A percentile compares a stretch with the other conserved stretches of the same genome.
Evolutionary conservation across 768 basidiomycete genomes (phyloP).

Genomic region (Serpula lacrymans): DNA sequence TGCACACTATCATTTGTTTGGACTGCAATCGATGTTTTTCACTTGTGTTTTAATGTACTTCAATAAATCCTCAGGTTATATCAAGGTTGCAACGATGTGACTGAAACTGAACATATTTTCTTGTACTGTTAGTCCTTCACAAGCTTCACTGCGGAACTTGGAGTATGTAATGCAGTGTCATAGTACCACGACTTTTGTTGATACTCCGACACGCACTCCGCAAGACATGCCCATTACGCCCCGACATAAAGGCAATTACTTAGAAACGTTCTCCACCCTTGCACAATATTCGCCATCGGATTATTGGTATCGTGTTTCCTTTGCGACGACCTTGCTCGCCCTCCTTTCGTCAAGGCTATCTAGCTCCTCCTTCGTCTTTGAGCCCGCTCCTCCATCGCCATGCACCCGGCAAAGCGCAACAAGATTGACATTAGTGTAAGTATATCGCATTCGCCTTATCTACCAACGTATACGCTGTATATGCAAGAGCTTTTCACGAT

Average conservation of each 20-base stretch:
- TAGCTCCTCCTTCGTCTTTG: constrained; percentile 17
- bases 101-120: no score
- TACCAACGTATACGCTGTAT: not conserved
- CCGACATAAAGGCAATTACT: constrained; percentile 5
- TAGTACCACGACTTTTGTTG: no score
- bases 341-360: constrained; percentile 13
- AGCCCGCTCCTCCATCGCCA: constrained; percentile 28
- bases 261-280: constrained; percentile 9
- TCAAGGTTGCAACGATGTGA: no score
- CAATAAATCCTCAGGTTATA: no score
- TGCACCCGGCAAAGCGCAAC: constrained; percentile 80
- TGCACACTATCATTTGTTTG: no score
- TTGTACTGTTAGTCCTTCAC: no score
- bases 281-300: constrained; percentile 3
- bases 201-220: constrained; percentile 29
- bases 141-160: not conserved
- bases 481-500: constrained; percentile 13
- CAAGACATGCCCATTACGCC: constrained; percentile 16
- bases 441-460: constrained; percentile 15
- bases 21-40: no score
- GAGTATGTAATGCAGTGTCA: constrained; percentile 3
- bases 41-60: no score
- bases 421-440: constrained; percentile 93
- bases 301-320: not conserved
- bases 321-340: constrained; percentile 5